Evolutionary conservation across 2,329 filamentous ascomycete genomes (phyloP).

Genomic region (Talaromyces sp.): DNA sequence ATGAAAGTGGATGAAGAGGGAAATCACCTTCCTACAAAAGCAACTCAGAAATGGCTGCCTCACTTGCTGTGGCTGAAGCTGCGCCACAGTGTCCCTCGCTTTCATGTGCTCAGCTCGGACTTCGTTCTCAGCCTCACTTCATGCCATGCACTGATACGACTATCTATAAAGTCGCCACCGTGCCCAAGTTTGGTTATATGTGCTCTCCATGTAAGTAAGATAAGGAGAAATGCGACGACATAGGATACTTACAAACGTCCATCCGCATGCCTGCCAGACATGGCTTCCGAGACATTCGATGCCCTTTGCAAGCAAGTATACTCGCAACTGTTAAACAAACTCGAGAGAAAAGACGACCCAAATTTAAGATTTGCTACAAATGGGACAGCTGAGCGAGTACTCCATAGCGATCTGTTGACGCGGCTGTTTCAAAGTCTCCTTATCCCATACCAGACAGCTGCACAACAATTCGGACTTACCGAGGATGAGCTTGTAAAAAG

Average conservation of each 20-base stretch:
- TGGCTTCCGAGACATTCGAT: slow-evolving; percentile 15
- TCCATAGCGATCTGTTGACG: slow-evolving; percentile 14
- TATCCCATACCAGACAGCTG: neutral
- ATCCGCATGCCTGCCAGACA: neutral
- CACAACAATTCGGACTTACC: slow-evolving; percentile 9
- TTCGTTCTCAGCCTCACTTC: slow-evolving; percentile 3
- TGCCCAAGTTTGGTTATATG: neutral
- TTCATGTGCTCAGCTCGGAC: neutral
- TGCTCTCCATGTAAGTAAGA: too few relatives aligned
- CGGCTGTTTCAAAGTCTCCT: slow-evolving; percentile 12
- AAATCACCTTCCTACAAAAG: neutral
- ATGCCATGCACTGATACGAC: neutral
- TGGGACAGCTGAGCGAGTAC: slow-evolving; percentile 21
- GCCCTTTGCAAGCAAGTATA: slow-evolving; percentile 8
- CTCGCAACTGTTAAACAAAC: slow-evolving; percentile 4
- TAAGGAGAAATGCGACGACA: neutral
- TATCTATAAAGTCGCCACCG: neutral
- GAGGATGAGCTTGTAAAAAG: slow-evolving; percentile 8
- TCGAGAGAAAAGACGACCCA: slow-evolving; percentile 15
- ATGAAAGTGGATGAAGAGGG: too few relatives aligned
- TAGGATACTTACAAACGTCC: neutral
- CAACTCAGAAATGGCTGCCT: neutral
- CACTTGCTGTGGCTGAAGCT: neutral
- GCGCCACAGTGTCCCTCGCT: neutral
- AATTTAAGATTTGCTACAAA: slow-evolving; percentile 21